Evolutionary conservation across 345 rosid species (phyloP).

Genomic region (Angophora floribunda): DNA sequence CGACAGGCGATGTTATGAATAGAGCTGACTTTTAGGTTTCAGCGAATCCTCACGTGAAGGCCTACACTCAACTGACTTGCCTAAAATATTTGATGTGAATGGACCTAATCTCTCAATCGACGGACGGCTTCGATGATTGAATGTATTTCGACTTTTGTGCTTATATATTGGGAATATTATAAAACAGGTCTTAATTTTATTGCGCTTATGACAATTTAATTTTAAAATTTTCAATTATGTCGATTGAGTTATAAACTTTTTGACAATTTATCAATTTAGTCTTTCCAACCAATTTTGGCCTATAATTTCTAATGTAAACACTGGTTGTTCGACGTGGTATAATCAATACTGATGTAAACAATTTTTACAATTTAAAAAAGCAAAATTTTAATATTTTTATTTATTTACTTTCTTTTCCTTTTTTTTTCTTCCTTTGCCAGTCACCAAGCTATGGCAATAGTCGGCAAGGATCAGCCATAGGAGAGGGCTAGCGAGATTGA

Average conservation of each 20-base stretch:
- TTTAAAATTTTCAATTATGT: background rate
- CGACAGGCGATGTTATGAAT: background rate
- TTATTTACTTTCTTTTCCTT: accelerated
- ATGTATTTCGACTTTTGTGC: background rate
- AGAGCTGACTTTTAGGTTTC: background rate
- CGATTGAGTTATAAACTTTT: background rate
- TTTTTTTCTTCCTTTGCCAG: background rate
- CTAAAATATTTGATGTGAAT: background rate
- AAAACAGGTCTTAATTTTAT: background rate
- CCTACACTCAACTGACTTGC: background rate
- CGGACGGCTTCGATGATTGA: accelerated
- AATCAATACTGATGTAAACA: accelerated
- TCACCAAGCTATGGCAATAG: too few relatives aligned
- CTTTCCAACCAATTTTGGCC: accelerated
- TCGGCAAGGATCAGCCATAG: background rate
- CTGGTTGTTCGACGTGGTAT: accelerated
- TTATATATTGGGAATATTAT: background rate
- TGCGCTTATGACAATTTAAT: background rate
- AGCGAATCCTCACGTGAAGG: background rate
- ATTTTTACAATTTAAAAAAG: too few relatives aligned
- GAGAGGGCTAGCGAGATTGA: background rate
- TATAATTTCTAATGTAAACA: accelerated
- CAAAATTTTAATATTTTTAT: too few relatives aligned
- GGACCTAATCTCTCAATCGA: background rate
- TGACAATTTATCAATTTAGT: too few relatives aligned